These are phyloP conservation scores for Aspergillus sergii DNA, from an alignment of 2,329 filamentous ascomycete species.

Conservation along the genomic window DNA sequence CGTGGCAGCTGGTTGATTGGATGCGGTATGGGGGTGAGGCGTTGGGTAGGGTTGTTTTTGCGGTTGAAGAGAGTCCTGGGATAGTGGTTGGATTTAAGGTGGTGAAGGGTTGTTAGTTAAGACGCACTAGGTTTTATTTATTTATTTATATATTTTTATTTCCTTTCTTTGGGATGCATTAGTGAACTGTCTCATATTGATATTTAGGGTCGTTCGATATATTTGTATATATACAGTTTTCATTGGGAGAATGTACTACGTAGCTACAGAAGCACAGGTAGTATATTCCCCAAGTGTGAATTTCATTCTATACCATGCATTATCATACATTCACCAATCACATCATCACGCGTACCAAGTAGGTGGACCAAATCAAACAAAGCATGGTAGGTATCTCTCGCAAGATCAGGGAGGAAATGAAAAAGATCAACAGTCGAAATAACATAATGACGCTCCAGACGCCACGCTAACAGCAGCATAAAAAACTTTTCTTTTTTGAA, in stretches of 20 bases:
- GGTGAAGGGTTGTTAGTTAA: no score
- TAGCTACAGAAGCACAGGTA: neutral
- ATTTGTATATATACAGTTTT: neutral
- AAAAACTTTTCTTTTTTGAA: neutral
- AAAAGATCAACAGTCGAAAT: conserved; percentile 6
- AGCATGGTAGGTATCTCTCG: conserved; percentile 2
- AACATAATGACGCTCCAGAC: conserved; percentile 18
- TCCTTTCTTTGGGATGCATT: conserved; percentile 22
- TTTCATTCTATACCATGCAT: conserved; percentile 3
- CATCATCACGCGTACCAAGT: conserved; percentile 5
- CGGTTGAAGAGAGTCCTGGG: no score
- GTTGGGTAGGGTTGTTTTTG: no score
- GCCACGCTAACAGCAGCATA: conserved; percentile 26
- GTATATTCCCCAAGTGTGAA: neutral
- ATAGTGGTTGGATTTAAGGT: no score
- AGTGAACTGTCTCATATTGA: neutral
- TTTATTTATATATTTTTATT: no score
- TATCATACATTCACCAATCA: conserved; percentile 1
- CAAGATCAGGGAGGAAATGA: conserved; percentile 2
- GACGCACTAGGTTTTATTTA: no score
- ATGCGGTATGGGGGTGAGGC: no score
- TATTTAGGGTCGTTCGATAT: neutral
- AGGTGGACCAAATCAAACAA: conserved; percentile 5
- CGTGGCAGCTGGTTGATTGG: no score
- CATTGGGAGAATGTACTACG: neutral